phyloP scores from a whole-genome alignment of 2,329 filamentous ascomycete species.

The Pseudogymnoascus destructans region DNA sequence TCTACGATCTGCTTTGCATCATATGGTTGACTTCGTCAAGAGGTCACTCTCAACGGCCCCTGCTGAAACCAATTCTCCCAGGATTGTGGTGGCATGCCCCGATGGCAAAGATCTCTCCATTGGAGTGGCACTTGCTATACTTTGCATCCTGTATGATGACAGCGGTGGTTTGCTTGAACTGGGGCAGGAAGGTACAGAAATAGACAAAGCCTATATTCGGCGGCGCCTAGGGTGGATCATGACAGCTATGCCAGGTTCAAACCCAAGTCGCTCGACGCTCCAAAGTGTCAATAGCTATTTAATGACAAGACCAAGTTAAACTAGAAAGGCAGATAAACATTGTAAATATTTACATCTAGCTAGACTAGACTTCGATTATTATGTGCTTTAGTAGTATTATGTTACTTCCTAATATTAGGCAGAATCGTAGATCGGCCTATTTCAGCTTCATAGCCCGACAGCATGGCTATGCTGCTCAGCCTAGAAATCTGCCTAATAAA shows the following conservation, averaged over 20 bases:
- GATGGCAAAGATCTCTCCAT: conserved; percentile 71
- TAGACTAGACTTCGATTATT: background rate
- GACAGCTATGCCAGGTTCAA: conserved; percentile 62
- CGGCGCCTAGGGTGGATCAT: conserved; percentile 72
- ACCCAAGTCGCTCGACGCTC: conserved; percentile 71
- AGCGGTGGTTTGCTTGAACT: conserved; percentile 34
- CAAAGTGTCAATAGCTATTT: conserved; percentile 88
- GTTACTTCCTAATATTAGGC: background rate
- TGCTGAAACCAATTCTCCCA: conserved; percentile 5
- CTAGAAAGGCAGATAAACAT: background rate
- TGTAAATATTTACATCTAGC: background rate
- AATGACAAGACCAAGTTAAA: conserved; percentile 37
- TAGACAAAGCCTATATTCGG: conserved; percentile 68
- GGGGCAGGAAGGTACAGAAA: conserved; percentile 14
- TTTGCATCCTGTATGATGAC: conserved; percentile 61
- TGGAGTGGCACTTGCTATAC: conserved; percentile 60
- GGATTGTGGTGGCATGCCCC: conserved; percentile 53
- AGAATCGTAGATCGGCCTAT: background rate
- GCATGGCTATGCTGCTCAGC: background rate
- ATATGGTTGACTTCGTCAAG: conserved; percentile 38
- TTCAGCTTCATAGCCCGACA: background rate
- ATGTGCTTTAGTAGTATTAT: background rate
- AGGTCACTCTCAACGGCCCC: conserved; percentile 11
- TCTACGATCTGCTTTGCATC: conserved; percentile 56
- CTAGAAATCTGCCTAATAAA: background rate